Base-by-base conservation (phyloP, 805 yeast species). In the Barnettozyma vustinii region DNA sequence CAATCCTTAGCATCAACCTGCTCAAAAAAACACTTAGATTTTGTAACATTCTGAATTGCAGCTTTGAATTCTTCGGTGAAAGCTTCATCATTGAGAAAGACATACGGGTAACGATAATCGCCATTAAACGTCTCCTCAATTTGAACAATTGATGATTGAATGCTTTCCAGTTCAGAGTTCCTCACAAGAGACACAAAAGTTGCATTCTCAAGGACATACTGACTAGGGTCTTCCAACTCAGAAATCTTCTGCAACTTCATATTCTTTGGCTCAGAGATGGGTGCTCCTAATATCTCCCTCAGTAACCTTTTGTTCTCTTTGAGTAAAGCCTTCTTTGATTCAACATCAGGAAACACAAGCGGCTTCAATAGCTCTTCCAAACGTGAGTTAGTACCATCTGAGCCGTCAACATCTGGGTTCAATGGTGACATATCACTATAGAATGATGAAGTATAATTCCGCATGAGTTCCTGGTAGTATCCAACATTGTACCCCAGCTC, bases 101-200 rank as follows among this genome's bases (percentile, higher is more conserved):
- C 87, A 69, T 88, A 88, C 0, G 96, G 95, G 61, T 88, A 88
- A 44, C 76, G 74, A 64, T 82, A 88, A 58, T 85, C 84, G 23
- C 65, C 52, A 61, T 88, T 88, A 70, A 87, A 88, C 2, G 68
- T 73, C 23, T 62, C 62, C 60, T 88, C 96, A 35, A 89, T 75
- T 53, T 75, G 78, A 48, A 60, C 61, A 52, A 89, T 79, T 1
- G 95, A 76, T 10, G 57, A 53, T 1, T 77, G 57, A 9, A 87
- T 71, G 1, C 65, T 72, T 0, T 56, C 55, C 18, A 75, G 60
- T 57, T 88, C 96, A 7, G 73, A 59, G 59, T 87, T 86, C 51
- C 90, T 70, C n/a, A 84, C 94, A 47, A 88, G 68, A 3, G 87
- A 79, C 16, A 85, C 60, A 44, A 88, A 73, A 1, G 96, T 85